Evolutionary conservation across 23 red algal genomes (phyloP).

Genomic region (Gracilaria gracilis): DNA sequence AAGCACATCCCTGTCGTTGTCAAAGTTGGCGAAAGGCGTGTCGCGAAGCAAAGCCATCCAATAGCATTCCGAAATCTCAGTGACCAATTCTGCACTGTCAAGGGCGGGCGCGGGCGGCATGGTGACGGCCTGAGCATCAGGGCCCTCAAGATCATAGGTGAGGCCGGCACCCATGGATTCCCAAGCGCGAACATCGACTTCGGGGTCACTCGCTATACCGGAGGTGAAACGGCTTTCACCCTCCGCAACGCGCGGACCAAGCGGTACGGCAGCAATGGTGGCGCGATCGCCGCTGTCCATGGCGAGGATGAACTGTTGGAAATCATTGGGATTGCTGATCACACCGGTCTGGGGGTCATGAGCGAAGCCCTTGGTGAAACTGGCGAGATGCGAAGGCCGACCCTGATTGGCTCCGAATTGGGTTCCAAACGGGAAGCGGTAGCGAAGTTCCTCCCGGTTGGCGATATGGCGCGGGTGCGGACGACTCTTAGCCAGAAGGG

Average conservation of each 20-base stretch:
- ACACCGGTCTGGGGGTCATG: slow-evolving; percentile 51
- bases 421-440: slow-evolving; percentile 12
- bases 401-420: slow-evolving; percentile 1
- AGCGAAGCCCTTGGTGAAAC: slow-evolving; percentile 63
- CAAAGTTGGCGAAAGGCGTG: slow-evolving; percentile 35
- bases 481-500: slow-evolving; percentile 57
- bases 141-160: slow-evolving; percentile 57
- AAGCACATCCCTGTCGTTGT: not conserved
- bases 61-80: slow-evolving; percentile 70
- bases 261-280: slow-evolving; percentile 33
- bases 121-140: slow-evolving; percentile 68
- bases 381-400: slow-evolving; percentile 33
- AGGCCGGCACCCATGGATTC: slow-evolving; percentile 66
- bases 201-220: slow-evolving; percentile 16
- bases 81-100: slow-evolving; percentile 36
- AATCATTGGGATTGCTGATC: slow-evolving; percentile 37
- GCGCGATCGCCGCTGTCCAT: slow-evolving; percentile 27
- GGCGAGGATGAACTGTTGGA: slow-evolving; percentile 47
- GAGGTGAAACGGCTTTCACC: slow-evolving; percentile 13
- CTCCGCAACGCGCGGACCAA: slow-evolving; percentile 42
- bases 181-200: slow-evolving; percentile 62
- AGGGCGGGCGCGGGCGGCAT: slow-evolving; percentile 72
- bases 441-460: slow-evolving; percentile 60
- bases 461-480: slow-evolving; percentile 48
- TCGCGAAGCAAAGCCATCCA: slow-evolving; percentile 66